Evolutionary conservation across 805 yeast genomes (phyloP).

Genomic region (Kazachstania viticola): DNA sequence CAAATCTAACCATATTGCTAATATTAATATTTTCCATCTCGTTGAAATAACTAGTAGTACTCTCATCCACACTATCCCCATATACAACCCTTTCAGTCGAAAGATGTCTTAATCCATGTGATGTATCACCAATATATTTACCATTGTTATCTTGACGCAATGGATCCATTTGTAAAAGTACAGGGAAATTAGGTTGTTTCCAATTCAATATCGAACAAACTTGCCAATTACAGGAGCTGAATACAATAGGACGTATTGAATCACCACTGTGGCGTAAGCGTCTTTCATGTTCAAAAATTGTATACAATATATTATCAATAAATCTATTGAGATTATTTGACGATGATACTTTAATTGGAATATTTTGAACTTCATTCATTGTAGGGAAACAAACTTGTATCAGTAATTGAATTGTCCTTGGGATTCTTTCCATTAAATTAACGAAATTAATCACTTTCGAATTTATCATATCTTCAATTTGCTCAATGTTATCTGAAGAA

Average conservation of each 20-base stretch:
- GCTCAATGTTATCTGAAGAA: too few species aligned
- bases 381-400: too few species aligned
- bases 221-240: conserved; percentile 75
- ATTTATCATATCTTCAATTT: too few species aligned
- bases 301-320: too few species aligned
- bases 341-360: too few species aligned
- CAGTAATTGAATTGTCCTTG: too few species aligned
- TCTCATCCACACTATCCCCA: not conserved
- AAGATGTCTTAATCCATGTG: conserved; percentile 18
- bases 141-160: conserved; percentile 25
- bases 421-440: too few species aligned
- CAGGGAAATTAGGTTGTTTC: conserved; percentile 98
- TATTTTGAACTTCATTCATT: too few species aligned
- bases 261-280: conserved; percentile 27
- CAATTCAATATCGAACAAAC: conserved; percentile 92
- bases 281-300: too few species aligned
- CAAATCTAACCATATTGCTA: conserved; percentile 73
- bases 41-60: not conserved
- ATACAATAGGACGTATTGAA: conserved; percentile 53
- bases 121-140: conserved; percentile 19
- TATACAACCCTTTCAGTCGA: conserved; percentile 10
- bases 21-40: conserved; percentile 25
- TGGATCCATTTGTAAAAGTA: conserved; percentile 74
- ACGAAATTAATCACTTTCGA: too few species aligned
- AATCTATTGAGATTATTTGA: too few species aligned